Evolutionary conservation across 345 rosid species (phyloP).

Genomic region (Boechera retrofracta): DNA sequence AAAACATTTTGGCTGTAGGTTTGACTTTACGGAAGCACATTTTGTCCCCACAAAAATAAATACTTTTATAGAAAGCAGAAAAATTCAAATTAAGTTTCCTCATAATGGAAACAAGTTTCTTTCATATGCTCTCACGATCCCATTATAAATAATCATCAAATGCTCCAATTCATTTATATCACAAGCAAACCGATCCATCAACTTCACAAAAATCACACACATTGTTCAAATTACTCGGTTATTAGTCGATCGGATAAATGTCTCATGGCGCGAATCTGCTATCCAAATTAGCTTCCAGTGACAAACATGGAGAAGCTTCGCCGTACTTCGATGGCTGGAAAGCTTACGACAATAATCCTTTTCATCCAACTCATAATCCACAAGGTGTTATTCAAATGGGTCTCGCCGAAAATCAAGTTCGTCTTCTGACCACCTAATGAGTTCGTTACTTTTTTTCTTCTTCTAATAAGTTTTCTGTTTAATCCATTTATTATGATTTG

Average conservation of each 20-base stretch:
- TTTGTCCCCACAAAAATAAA: slow-evolving; percentile 26
- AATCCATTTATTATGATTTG: not conserved
- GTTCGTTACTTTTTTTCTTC: not conserved
- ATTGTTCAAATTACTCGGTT: not conserved
- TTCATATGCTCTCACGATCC: not conserved
- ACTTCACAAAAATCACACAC: slow-evolving; percentile 21
- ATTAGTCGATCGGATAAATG: not conserved
- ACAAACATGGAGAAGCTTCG: slow-evolving; percentile 73
- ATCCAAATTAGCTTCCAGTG: slow-evolving; percentile 61
- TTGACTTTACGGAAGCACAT: slow-evolving; percentile 20
- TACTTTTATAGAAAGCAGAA: slow-evolving; percentile 24
- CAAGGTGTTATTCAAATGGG: slow-evolving; percentile 88
- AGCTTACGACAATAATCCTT: slow-evolving; percentile 72
- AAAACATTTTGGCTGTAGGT: not conserved
- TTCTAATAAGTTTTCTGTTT: not conserved
- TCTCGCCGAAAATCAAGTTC: slow-evolving; percentile 83
- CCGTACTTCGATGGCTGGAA: slow-evolving; percentile 89
- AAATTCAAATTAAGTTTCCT: slow-evolving; percentile 11
- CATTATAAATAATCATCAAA: slow-evolving; percentile 30
- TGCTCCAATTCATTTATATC: slow-evolving; percentile 1
- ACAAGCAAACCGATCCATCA: slow-evolving; percentile 14
- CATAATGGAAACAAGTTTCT: slow-evolving; percentile 10
- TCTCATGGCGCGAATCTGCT: slow-evolving; percentile 38
- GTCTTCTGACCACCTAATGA: slow-evolving; percentile 5
- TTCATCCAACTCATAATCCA: slow-evolving; percentile 58